Conservation (phyloP, 345 rosid species). For the Eucalyptus cloeziana region DNA sequence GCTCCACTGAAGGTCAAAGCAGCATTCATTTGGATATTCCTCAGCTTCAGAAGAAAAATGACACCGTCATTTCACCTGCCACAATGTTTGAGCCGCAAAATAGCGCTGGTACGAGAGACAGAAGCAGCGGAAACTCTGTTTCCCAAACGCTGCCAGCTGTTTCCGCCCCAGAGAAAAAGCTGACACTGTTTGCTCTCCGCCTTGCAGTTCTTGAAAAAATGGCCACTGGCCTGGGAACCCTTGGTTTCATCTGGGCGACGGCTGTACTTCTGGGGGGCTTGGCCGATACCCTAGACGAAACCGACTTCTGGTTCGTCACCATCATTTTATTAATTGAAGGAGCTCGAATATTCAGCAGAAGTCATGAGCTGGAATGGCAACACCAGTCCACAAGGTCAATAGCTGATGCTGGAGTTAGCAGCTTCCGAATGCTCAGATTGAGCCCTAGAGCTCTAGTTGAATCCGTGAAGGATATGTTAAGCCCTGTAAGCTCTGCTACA, state of each 20-base stretch:
- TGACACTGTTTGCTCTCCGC: not conserved
- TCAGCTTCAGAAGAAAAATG: not conserved
- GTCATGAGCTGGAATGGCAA: not conserved
- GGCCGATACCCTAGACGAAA: not conserved
- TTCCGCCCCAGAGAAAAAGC: not conserved
- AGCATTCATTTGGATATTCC: slow-evolving; percentile 21
- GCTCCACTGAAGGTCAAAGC: slow-evolving; percentile 72
- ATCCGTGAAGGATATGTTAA: slow-evolving; percentile 1
- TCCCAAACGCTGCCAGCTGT: not conserved
- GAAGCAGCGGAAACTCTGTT: not conserved
- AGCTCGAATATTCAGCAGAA: not conserved
- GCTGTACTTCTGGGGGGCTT: not conserved
- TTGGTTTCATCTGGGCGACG: not conserved
- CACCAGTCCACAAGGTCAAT: not conserved
- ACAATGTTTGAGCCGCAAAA: not conserved
- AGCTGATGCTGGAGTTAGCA: slow-evolving; percentile 3
- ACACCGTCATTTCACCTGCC: not conserved
- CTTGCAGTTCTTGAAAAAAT: not conserved
- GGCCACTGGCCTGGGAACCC: not conserved
- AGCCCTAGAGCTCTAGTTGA: slow-evolving; percentile 17
- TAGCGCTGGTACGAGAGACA: not conserved
- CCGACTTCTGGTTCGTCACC: not conserved
- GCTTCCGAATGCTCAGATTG: slow-evolving; percentile 44
- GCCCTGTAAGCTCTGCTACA: not conserved
- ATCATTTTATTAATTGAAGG: not conserved